phyloP scores from a whole-genome alignment of 306 rosid genomes.

The Vigna radiata region DNA sequence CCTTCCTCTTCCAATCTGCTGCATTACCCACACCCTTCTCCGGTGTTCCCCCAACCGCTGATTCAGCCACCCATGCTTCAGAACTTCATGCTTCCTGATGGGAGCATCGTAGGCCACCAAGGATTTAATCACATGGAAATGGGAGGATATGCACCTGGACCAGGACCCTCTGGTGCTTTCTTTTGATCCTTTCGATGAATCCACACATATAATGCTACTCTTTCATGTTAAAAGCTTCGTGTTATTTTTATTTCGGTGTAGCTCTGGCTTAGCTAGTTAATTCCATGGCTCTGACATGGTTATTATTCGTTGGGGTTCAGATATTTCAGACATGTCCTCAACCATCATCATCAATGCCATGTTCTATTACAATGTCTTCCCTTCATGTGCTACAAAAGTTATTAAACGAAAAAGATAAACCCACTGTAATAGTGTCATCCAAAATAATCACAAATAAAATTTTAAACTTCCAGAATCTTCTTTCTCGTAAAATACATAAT shows the following conservation, averaged over 20 bases:
- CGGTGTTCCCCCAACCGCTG: neutral
- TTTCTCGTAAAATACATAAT: no score
- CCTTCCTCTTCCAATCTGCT: neutral
- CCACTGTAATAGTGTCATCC: no score
- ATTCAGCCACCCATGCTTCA: slow-evolving; percentile 29
- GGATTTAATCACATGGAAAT: slow-evolving; percentile 11
- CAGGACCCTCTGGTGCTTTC: neutral
- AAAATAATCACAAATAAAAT: no score
- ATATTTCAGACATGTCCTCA: neutral
- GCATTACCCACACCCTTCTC: neutral
- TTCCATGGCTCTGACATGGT: neutral
- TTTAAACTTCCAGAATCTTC: no score
- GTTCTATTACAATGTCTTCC: neutral
- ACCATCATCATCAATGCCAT: neutral
- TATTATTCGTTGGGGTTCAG: neutral
- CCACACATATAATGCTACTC: neutral
- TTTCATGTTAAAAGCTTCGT: neutral
- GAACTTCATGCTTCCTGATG: slow-evolving; percentile 18
- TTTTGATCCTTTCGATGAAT: slow-evolving; percentile 3
- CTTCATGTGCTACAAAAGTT: no score
- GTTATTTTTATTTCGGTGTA: neutral
- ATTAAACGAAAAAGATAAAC: no score
- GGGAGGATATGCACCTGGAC: slow-evolving; percentile 32
- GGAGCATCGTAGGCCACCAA: neutral
- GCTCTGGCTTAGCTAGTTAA: neutral